Evolutionary conservation across 352 stramenopile genomes (phyloP).

Genomic region (Phytophthora nicotianae): DNA sequence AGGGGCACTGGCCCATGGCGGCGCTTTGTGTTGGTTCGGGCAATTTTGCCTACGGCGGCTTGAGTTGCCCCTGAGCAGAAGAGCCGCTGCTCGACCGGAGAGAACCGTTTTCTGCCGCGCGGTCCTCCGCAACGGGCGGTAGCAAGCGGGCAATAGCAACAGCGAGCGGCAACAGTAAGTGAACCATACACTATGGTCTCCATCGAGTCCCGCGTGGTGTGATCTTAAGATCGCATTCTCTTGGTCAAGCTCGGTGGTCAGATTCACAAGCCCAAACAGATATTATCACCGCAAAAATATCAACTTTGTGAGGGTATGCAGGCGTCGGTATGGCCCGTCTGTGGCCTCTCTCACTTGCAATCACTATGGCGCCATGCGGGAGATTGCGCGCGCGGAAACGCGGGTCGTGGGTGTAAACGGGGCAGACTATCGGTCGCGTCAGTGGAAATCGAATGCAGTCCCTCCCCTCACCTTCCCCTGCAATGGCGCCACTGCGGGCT

Average conservation of each 20-base stretch:
- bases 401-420: constrained; percentile 2
- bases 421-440: constrained; percentile 25
- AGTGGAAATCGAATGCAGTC: constrained; percentile 33
- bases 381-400: constrained; percentile 21
- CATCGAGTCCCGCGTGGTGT: constrained; percentile 8
- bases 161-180: not conserved
- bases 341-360: constrained; percentile 6
- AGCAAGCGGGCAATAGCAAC: not conserved
- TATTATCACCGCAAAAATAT: constrained; percentile 31
- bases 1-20: not conserved
- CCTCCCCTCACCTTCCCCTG: constrained; percentile 39
- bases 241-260: not conserved
- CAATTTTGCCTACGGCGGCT: not conserved
- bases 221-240: not conserved
- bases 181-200: not conserved
- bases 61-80: constrained; percentile 27
- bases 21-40: not conserved
- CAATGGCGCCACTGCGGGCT: constrained; percentile 40
- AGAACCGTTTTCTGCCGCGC: constrained; percentile 21
- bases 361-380: constrained; percentile 14
- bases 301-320: constrained; percentile 23
- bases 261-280: too few relatives aligned
- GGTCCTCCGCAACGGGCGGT: not conserved
- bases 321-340: constrained; percentile 9
- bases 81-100: constrained; percentile 12